Conservation (phyloP, 352 stramenopile genomes). For the Lagenidium sp. region DNA sequence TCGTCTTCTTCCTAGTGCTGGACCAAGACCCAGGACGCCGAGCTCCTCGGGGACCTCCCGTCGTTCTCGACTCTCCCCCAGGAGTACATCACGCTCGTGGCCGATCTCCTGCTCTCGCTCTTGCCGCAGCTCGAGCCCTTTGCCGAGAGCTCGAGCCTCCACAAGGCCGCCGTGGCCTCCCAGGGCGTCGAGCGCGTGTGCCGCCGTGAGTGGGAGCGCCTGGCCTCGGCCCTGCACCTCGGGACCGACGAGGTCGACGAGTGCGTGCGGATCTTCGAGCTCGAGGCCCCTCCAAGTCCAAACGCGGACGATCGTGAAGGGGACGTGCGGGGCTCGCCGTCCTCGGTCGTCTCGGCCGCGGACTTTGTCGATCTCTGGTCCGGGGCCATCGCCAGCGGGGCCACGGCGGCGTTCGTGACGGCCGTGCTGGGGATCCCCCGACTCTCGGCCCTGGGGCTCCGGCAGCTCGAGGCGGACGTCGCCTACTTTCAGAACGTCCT, state of each 20-base stretch:
- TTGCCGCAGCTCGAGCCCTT: constrained; percentile 77
- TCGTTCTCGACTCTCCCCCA: constrained; percentile 72
- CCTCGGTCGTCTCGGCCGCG: constrained; percentile 11
- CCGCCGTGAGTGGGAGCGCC: constrained; percentile 37
- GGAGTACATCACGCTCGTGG: constrained; percentile 80
- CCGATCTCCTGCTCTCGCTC: constrained; percentile 68
- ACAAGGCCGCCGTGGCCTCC: constrained; percentile 45
- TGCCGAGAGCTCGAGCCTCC: constrained; percentile 55
- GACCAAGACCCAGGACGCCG: constrained; percentile 29
- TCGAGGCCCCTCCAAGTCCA: neutral
- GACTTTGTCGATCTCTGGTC: constrained; percentile 80
- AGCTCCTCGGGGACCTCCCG: constrained; percentile 39
- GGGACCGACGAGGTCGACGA: constrained; percentile 24
- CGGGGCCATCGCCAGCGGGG: constrained; percentile 45
- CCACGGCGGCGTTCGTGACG: constrained; percentile 42
- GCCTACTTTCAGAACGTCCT: constrained; percentile 79
- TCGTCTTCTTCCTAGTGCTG: constrained; percentile 22
- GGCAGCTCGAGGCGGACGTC: constrained; percentile 60
- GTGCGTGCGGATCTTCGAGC: constrained; percentile 40
- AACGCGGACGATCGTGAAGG: constrained; percentile 6
- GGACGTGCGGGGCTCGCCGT: neutral
- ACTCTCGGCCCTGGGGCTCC: constrained; percentile 43
- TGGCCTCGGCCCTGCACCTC: constrained; percentile 40
- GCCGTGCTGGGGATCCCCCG: constrained; percentile 44
- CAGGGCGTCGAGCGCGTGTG: constrained; percentile 35